Evolutionary conservation across 2,329 filamentous ascomycete species (phyloP).

Genomic region (Colletotrichum noveboracense): DNA sequence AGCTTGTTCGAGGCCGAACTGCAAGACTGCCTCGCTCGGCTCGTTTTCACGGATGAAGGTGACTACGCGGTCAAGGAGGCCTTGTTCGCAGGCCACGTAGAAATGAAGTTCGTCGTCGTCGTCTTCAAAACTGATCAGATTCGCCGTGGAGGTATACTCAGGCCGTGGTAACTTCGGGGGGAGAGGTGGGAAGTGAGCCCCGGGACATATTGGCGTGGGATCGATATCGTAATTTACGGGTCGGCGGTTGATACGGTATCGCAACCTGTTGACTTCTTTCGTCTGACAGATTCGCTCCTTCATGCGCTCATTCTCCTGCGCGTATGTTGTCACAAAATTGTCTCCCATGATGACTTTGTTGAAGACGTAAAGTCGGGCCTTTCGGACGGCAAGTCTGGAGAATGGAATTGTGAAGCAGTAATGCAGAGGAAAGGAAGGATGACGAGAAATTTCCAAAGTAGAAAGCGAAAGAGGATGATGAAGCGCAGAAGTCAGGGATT

Average conservation of each 20-base stretch:
- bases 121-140: neutral
- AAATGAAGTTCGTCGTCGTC: neutral
- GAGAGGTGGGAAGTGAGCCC: neutral
- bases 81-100: neutral
- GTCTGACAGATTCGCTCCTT: neutral
- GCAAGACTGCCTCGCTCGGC: neutral
- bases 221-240: rapidly evolving
- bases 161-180: neutral
- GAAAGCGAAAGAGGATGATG: too few species aligned
- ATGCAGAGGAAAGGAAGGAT: too few species aligned
- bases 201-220: neutral
- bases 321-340: neutral
- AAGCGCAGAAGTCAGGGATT: too few species aligned
- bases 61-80: neutral
- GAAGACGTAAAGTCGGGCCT: too few species aligned
- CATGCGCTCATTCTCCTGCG: neutral
- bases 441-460: too few species aligned
- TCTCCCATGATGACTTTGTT: neutral
- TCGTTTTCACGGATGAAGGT: neutral
- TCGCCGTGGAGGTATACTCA: rapidly evolving
- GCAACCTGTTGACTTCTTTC: too few species aligned
- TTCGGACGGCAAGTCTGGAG: too few species aligned
- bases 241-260: neutral
- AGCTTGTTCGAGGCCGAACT: neutral
- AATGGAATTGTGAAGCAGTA: too few species aligned